Evolutionary conservation across 495 filamentous ascomycete species (phyloP), one percentile per base, ranked within the genome.

Genomic region (Aspergillus panamensis): DNA sequence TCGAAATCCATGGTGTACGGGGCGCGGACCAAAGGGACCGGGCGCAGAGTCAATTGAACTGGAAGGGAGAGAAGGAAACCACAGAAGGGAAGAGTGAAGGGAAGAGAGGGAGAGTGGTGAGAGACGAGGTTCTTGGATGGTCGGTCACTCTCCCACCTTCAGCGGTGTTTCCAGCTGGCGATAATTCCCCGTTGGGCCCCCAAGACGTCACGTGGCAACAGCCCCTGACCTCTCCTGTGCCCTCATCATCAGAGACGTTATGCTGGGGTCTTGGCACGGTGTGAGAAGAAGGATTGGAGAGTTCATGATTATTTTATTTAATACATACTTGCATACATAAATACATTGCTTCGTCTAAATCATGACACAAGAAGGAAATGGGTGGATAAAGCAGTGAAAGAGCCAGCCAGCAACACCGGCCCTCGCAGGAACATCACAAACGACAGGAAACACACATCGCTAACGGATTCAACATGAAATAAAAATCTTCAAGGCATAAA

Each of bases 1-100:
- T 82, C 82, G 72, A 96, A 82, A 82, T 97, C 91, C 92, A 96
- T 96, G 69, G 67, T 65, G 68, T 65, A 59, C 52, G 52, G 53
- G 49, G 59, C 43, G 57, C 16, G 25, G 47, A 49, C 60, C 25
- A 30, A 21, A 13, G 12, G 8, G 25, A 44, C 47, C 35, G 10
- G 25, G 35, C 59, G 48, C 60, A 40, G 45, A 40, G 51, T 55
- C 57, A 56, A 62, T 57, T 58, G 55, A 49, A 54, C 56, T 35
- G 60, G 52, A 48, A 20, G 53, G 16, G 63, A 53, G 44, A 35
- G 43, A 16, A n/a, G 43, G n/a, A 16, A 25, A 59, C 39, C 45
- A 9, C 43, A 47, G 51, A 17, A 37, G 53, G 35, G 33, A 45
- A 40, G 25, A 57, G 48, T 54, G 42, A 47, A 48, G 52, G 60